Conservation (phyloP, 2,329 filamentous ascomycete species). For the Cladosporium velox region DNA sequence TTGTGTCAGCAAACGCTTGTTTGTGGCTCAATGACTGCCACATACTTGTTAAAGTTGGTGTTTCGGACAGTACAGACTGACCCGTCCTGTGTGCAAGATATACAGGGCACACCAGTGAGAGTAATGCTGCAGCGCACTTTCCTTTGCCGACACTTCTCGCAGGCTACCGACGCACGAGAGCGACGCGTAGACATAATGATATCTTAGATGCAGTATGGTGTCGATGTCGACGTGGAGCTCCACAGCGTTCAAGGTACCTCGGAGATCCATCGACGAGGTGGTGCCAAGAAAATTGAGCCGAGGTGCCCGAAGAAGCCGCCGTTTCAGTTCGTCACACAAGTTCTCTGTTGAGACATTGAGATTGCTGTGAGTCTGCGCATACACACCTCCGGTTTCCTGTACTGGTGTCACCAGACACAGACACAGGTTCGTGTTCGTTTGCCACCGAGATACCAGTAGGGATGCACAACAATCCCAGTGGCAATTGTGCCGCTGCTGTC, state of each 20-base stretch:
- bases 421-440: not conserved
- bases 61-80: constrained; percentile 1
- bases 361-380: not conserved
- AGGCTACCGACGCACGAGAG: constrained; percentile 8
- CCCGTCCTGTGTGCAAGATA: constrained; percentile 12
- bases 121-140: constrained; percentile 15
- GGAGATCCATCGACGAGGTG: not conserved
- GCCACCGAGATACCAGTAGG: not conserved
- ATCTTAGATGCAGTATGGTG: not conserved
- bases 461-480: not conserved
- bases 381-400: not conserved
- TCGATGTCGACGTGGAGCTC: not conserved
- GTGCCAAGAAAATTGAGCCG: constrained; percentile 6
- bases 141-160: constrained; percentile 8
- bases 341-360: not conserved
- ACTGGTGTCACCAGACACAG: not conserved
- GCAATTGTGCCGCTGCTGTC: not conserved
- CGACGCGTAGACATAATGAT: constrained; percentile 9
- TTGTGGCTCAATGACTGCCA: not conserved
- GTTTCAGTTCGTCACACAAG: not conserved
- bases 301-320: not conserved
- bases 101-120: constrained; percentile 12
- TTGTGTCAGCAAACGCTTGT: not conserved
- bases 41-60: not conserved
- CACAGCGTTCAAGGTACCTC: not conserved